Evolutionary conservation across 164 flowering plant species (phyloP).

Genomic region (Aristolochia fimbriata): DNA sequence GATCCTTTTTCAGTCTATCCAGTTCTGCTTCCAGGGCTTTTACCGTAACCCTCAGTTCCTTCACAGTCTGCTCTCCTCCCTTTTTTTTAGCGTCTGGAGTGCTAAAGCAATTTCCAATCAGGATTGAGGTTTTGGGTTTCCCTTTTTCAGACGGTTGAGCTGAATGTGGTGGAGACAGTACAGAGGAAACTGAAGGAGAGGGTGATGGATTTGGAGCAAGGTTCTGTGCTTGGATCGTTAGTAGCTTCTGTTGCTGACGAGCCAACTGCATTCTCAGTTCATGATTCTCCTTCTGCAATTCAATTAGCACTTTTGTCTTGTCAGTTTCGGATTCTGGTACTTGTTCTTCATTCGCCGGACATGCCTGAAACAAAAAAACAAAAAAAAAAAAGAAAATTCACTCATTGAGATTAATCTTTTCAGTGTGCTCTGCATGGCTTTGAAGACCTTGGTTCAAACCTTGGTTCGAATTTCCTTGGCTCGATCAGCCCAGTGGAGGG

Average conservation of each 20-base stretch:
- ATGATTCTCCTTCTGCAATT: slow-evolving; percentile 77
- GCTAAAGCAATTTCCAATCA: slow-evolving; percentile 42
- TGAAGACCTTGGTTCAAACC: slow-evolving; percentile 24
- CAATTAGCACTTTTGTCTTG: slow-evolving; percentile 65
- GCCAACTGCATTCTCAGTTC: slow-evolving; percentile 66
- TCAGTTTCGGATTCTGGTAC: slow-evolving; percentile 52
- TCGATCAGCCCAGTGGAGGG: slow-evolving; percentile 96
- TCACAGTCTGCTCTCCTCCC: slow-evolving; percentile 37
- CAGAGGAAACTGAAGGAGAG: slow-evolving; percentile 48
- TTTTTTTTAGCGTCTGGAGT: slow-evolving; percentile 56
- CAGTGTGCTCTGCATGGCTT: not conserved
- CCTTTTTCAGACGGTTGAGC: slow-evolving; percentile 36
- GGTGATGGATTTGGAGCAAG: slow-evolving; percentile 50
- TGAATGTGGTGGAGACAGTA: slow-evolving; percentile 48
- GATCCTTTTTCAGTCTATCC: slow-evolving; percentile 62
- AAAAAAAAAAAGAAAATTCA: too few species aligned
- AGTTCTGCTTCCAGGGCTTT: slow-evolving; percentile 56
- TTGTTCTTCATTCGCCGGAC: slow-evolving; percentile 44
- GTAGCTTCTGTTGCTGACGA: slow-evolving; percentile 59
- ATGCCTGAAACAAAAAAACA: slow-evolving; percentile 29
- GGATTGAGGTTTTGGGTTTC: slow-evolving; percentile 36
- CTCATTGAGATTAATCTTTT: not conserved
- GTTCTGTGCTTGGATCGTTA: slow-evolving; percentile 52
- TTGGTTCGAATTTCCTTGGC: slow-evolving; percentile 86
- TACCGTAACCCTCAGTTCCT: slow-evolving; percentile 38